Evolutionary conservation across 164 flowering plant species (phyloP).

Genomic region (Dillenia turbinata): DNA sequence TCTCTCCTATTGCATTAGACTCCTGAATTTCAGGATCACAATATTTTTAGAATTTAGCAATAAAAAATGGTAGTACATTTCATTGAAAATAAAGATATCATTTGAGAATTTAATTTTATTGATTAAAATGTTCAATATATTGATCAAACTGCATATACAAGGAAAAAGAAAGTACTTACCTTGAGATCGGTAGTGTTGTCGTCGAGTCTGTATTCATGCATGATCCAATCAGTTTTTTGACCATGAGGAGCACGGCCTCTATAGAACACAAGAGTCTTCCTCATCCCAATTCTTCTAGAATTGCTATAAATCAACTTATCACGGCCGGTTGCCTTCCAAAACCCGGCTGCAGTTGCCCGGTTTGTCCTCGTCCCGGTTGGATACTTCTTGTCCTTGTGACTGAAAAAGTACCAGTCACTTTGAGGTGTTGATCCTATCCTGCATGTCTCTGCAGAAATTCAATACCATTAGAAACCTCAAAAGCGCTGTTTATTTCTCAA

Average conservation of each 20-base stretch:
- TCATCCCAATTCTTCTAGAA: conserved; percentile 16
- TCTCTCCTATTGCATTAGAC: conserved; percentile 4
- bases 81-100: too few species aligned
- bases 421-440: conserved; percentile 17
- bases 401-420: conserved; percentile 21
- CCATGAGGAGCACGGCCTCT: conserved; percentile 24
- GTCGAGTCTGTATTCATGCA: conserved; percentile 22
- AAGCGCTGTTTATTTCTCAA: too few species aligned
- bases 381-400: conserved; percentile 22
- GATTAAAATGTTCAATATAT: too few species aligned
- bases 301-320: conserved; percentile 21
- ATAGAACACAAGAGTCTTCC: conserved; percentile 24
- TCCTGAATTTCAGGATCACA: neutral
- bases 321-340: conserved; percentile 28
- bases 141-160: neutral
- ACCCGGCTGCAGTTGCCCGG: conserved; percentile 22
- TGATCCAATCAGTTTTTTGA: conserved; percentile 24
- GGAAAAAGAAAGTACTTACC: neutral
- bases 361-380: conserved; percentile 23
- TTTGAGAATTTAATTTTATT: too few species aligned
- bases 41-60: neutral
- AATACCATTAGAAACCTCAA: too few species aligned
- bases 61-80: too few species aligned
- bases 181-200: conserved; percentile 2
- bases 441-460: conserved; percentile 13